Evolutionary conservation across 345 rosid genomes (phyloP).

Genomic region (Heritiera fomes): DNA sequence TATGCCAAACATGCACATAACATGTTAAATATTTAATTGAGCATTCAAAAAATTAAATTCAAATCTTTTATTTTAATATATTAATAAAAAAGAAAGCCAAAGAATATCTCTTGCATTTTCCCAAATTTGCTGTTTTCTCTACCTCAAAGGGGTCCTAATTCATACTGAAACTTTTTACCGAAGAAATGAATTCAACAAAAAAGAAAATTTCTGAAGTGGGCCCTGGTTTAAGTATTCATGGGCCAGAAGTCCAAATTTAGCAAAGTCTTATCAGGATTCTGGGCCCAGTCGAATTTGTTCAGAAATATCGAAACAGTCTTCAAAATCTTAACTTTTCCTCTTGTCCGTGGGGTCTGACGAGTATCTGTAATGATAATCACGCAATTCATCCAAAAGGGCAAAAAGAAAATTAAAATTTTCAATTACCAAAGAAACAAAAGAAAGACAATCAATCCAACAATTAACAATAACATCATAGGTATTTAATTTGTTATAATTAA

Average conservation of each 20-base stretch:
- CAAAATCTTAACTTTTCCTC: not conserved
- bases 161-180: not conserved
- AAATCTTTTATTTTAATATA: no score
- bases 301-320: not conserved
- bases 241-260: not conserved
- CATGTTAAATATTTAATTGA: no score
- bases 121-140: not conserved
- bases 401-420: no score
- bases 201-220: not conserved
- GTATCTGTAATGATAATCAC: not conserved
- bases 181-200: no score
- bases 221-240: not conserved
- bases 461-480: no score
- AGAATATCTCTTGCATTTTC: not conserved
- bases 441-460: no score
- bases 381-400: no score
- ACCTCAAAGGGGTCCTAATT: not conserved
- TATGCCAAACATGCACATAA: no score
- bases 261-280: not conserved
- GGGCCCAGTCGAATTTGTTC: not conserved
- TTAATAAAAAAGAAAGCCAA: no score
- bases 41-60: no score
- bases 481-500: not conserved
- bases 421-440: no score
- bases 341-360: not conserved